Evolutionary conservation across 2,329 filamentous ascomycete species (phyloP).

Genomic region (Fusarium nelsonii): DNA sequence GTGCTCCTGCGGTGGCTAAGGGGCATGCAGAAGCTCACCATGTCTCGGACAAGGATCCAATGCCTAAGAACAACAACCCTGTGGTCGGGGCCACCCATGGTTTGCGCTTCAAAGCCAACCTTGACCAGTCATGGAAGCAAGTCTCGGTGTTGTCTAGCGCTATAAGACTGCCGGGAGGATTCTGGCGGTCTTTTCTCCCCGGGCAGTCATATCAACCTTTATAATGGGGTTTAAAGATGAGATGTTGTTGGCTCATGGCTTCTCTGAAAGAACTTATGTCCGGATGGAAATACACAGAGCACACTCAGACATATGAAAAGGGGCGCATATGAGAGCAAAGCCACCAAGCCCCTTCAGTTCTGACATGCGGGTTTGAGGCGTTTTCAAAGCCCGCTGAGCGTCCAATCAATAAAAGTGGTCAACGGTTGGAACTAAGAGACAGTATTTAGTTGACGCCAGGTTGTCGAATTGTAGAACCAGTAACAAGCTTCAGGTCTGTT

Average conservation of each 20-base stretch:
- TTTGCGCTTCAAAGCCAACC: slow-evolving; percentile 25
- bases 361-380: slow-evolving; percentile 33
- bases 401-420: slow-evolving; percentile 1
- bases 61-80: slow-evolving; percentile 43
- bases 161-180: slow-evolving; percentile 41
- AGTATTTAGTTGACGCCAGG: slow-evolving; percentile 9
- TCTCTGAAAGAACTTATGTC: slow-evolving; percentile 1
- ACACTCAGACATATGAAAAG: slow-evolving; percentile 14
- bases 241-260: slow-evolving; percentile 7
- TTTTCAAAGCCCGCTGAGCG: background rate
- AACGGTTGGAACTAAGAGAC: slow-evolving; percentile 18
- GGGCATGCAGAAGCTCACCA: slow-evolving; percentile 48
- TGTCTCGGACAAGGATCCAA: slow-evolving; percentile 44
- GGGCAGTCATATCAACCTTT: background rate
- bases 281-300: background rate
- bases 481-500: slow-evolving; percentile 4
- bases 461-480: slow-evolving; percentile 8
- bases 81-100: slow-evolving; percentile 48
- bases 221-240: slow-evolving; percentile 1
- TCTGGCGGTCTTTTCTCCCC: slow-evolving; percentile 11
- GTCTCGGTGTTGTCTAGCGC: slow-evolving; percentile 34
- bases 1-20: slow-evolving; percentile 47
- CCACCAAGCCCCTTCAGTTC: slow-evolving; percentile 14
- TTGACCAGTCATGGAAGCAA: slow-evolving; percentile 7
- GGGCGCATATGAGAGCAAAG: slow-evolving; percentile 10